Conservation (phyloP, 495 filamentous ascomycete genomes). For the Daldinia decipiens region DNA sequence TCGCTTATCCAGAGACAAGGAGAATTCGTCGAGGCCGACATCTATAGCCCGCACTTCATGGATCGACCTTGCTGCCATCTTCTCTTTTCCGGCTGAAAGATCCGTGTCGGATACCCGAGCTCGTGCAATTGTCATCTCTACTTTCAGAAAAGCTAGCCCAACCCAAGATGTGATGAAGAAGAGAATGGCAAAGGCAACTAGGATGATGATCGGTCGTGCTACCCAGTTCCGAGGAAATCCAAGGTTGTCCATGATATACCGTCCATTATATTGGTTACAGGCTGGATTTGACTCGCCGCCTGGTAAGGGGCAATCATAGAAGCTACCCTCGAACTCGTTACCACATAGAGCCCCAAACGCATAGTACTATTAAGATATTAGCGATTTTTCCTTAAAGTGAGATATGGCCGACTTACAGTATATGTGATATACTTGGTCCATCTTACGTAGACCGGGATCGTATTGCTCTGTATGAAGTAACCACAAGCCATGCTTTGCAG, state of each 20-base stretch:
- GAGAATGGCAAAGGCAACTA: constrained; percentile 65
- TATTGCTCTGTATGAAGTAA: constrained; percentile 75
- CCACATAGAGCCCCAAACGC: constrained; percentile 71
- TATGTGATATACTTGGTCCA: constrained; percentile 75
- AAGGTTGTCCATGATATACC: constrained; percentile 71
- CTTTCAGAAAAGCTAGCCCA: constrained; percentile 65
- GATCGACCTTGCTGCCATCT: constrained; percentile 60
- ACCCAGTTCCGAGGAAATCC: constrained; percentile 72
- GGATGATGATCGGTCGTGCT: constrained; percentile 67
- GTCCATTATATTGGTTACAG: constrained; percentile 73
- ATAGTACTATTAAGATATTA: constrained; percentile 63
- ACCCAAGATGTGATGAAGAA: constrained; percentile 67
- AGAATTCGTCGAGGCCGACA: constrained; percentile 69
- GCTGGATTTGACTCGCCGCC: constrained; percentile 67
- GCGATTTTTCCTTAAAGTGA: not conserved
- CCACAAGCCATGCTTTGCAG: constrained; percentile 77
- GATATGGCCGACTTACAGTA: constrained; percentile 49
- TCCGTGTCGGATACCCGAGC: constrained; percentile 64
- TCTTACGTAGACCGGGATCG: constrained; percentile 76
- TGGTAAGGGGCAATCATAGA: constrained; percentile 72
- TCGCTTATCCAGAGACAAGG: constrained; percentile 70
- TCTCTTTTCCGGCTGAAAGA: constrained; percentile 69
- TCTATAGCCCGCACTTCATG: constrained; percentile 66
- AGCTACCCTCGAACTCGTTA: constrained; percentile 74
- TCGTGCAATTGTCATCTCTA: constrained; percentile 69